Evolutionary conservation across 257 asterid genomes (phyloP), one percentile per base, ranked within the genome.

Genomic region (Cruciata laevipes): DNA sequence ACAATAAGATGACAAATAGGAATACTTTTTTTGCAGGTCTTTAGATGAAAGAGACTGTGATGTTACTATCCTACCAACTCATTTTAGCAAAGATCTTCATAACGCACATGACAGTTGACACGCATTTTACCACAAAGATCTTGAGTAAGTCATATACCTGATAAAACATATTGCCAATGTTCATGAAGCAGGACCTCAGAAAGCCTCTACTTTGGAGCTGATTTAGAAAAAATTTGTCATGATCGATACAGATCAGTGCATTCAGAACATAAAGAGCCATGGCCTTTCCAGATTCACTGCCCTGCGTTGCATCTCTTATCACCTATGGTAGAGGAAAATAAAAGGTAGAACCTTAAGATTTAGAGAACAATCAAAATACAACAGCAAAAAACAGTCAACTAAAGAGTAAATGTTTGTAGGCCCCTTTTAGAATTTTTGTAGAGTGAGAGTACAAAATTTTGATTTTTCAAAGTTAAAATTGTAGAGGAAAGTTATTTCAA

Each of bases 191-290:
- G 66, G 91, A 77, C 84, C 95, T 82, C 80, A 93, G 75, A 81
- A 90, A 93, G 71, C 99, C 97, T 82, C 91, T 84, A 74, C 95
- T 88, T 65, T 90, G 96, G 76, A 94, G 89, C 78, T 88, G 97
- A 77, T 79, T 77, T 81, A 90, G 81, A 84, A 94, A 94, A 78
- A 76, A 84, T 78, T 88, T 94, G 69, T 94, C 97, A 63, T 85
- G 92, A 80, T 94, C 99, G 71, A 90, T 78, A 73, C 89, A 81
- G 68, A 94, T 81, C 69, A 94, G 69, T 52, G 95, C 92, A 83
- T 90, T 97, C 72, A 93, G 73, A 68, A 94, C 88, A 67, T 88
- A 84, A 33, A 94, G 47, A 38, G 97, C 80, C 80, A 94, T 77
- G n/a, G 89, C 83, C 80, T 83, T 94, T 62, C 85, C 83, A 73